A percentile compares a stretch with the other conserved stretches of the same genome.
These are phyloP conservation scores for Hortiboletus campestris DNA, from an alignment of 768 basidiomycete species.

Conservation along the genomic window DNA sequence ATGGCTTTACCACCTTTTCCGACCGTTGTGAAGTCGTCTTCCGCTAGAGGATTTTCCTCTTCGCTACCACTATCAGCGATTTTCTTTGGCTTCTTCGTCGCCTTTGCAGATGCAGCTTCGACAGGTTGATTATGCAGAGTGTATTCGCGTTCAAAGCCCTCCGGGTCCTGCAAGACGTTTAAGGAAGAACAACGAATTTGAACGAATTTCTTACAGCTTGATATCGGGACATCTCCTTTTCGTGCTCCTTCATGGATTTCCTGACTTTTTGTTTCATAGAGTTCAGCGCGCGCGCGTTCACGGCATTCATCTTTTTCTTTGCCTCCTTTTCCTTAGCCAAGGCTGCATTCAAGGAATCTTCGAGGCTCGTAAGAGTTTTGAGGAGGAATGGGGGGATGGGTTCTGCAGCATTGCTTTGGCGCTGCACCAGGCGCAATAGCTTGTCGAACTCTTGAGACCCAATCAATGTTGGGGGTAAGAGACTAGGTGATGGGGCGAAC, in stretches of 20 bases:
- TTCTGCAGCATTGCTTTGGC: constrained; percentile 82
- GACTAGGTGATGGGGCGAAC: constrained; percentile 41
- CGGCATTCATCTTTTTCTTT: constrained; percentile 95
- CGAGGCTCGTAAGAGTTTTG: constrained; percentile 71
- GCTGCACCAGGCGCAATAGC: constrained; percentile 82
- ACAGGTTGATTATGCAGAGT: constrained; percentile 48
- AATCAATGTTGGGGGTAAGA: constrained; percentile 5
- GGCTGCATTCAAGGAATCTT: constrained; percentile 68
- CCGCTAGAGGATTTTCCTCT: constrained; percentile 38
- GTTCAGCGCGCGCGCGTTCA: constrained; percentile 89
- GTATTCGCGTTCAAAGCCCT: constrained; percentile 80
- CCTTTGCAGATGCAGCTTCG: constrained; percentile 36
- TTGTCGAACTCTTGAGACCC: constrained; percentile 88
- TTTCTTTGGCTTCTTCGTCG: constrained; percentile 39
- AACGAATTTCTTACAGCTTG: constrained; percentile 55
- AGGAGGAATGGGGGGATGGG: constrained; percentile 86
- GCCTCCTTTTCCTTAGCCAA: constrained; percentile 84
- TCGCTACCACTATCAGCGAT: constrained; percentile 37
- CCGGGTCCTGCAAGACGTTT: constrained; percentile 65
- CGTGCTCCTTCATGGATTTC: constrained; percentile 87
- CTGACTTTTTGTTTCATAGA: constrained; percentile 98
- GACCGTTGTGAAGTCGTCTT: constrained; percentile 84
- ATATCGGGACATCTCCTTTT: constrained; percentile 74
- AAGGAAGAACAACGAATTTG: neutral
- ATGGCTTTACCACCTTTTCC: constrained; percentile 86